These are phyloP conservation scores for Pseudogymnoascus sp. DNA, from an alignment of 2,329 filamentous ascomycete genomes.

Conservation along the genomic window DNA sequence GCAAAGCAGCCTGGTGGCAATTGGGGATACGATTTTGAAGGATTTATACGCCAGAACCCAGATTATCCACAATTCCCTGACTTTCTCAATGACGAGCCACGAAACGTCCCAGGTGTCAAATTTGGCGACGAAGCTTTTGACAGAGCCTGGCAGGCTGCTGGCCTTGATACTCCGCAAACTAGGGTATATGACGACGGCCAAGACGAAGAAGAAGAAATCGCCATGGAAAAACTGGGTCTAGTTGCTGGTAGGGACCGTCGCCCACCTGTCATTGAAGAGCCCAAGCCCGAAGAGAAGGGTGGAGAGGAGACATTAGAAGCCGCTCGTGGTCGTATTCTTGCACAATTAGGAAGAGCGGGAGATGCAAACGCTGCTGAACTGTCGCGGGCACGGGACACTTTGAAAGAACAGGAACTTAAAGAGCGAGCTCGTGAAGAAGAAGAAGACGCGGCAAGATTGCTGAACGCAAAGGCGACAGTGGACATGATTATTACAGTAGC, in stretches of 20 bases:
- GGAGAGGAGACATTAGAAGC: not conserved
- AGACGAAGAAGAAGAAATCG: conserved; percentile 1
- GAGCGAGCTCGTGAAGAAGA: not conserved
- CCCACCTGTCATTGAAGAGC: not conserved
- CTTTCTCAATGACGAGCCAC: not conserved
- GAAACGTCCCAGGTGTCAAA: conserved; percentile 24
- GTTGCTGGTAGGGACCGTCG: not conserved
- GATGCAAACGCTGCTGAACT: not conserved
- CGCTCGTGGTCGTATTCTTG: not conserved
- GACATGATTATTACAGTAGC: conserved; percentile 89
- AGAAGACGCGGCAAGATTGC: conserved; percentile 18
- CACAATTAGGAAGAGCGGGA: not conserved
- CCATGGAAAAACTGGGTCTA: not conserved
- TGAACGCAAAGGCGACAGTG: conserved; percentile 58
- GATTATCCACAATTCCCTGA: not conserved
- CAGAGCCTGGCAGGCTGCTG: not conserved
- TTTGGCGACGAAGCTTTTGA: conserved; percentile 23
- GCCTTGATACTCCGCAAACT: not conserved
- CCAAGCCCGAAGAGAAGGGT: not conserved
- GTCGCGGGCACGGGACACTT: not conserved
- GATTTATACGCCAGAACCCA: not conserved
- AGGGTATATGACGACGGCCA: not conserved
- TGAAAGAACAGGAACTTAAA: conserved; percentile 27
- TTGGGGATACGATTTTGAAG: no score
- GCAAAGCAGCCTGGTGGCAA: not conserved